These are phyloP conservation scores for Metarhizium rileyi DNA, from an alignment of 2,329 filamentous ascomycete species.

Conservation along the genomic window DNA sequence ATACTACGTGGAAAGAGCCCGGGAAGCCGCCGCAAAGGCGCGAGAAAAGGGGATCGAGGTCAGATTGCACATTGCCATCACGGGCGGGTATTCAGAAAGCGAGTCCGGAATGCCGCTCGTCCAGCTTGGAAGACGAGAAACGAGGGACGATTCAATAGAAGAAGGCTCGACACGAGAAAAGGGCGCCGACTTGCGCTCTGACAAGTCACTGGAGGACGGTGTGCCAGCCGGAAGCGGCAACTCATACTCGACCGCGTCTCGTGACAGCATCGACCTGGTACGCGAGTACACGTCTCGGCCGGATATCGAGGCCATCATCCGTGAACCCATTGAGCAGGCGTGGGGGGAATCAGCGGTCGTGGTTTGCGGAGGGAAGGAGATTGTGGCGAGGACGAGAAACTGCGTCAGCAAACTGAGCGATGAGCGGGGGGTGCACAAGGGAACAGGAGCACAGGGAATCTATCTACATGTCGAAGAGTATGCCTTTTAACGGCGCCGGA, in stretches of 20 bases:
- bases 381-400: conserved; percentile 45
- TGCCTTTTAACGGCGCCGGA: conserved; percentile 29
- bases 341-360: conserved; percentile 52
- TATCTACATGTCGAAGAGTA: conserved; percentile 53
- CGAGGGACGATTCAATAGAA: background rate
- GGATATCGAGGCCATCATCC: conserved; percentile 41
- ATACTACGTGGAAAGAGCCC: conserved; percentile 43
- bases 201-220: background rate
- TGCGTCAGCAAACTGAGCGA: conserved; percentile 46
- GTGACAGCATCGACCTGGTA: conserved; percentile 21
- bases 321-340: conserved; percentile 44
- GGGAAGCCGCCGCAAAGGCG: conserved; percentile 31
- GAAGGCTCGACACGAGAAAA: background rate
- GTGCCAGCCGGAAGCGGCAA: background rate
- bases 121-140: background rate
- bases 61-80: conserved; percentile 44
- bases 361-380: conserved; percentile 47
- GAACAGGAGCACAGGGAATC: conserved; percentile 53
- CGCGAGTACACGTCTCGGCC: conserved; percentile 37
- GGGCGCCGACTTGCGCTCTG: background rate
- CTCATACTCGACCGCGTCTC: background rate
- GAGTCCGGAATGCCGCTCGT: conserved; percentile 6
- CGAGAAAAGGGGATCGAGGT: conserved; percentile 37
- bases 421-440: conserved; percentile 54
- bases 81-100: conserved; percentile 18